phyloP scores from a whole-genome alignment of 352 stramenopile genomes.

The Phytophthora meadii region DNA sequence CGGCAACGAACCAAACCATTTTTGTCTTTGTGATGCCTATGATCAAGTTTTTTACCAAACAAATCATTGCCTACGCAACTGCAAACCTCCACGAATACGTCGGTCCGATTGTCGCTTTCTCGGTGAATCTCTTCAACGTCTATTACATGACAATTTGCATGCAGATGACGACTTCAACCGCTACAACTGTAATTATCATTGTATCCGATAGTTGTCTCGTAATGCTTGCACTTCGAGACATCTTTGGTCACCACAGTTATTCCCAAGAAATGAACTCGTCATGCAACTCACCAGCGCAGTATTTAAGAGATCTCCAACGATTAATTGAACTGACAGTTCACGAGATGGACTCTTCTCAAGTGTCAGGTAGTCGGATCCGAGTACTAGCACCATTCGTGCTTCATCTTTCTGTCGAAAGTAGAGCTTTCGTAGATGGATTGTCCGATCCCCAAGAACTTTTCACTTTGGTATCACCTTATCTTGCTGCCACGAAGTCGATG shows the following conservation, averaged over 20 bases:
- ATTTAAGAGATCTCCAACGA: not conserved
- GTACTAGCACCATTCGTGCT: not conserved
- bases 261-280: not conserved
- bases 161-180: not conserved
- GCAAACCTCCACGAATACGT: constrained; percentile 1
- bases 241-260: not conserved
- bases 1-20: not conserved
- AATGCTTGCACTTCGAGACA: not conserved
- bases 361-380: not conserved
- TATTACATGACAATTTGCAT: constrained; percentile 2
- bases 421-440: not conserved
- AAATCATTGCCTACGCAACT: not conserved
- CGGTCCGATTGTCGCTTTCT: not conserved
- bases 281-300: not conserved
- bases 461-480: not conserved
- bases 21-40: constrained; percentile 3
- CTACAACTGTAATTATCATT: constrained; percentile 1
- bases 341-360: not conserved
- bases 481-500: not conserved
- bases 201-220: not conserved
- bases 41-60: constrained; percentile 1
- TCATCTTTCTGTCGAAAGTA: not conserved
- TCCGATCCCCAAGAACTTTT: not conserved
- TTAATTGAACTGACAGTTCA: not conserved
- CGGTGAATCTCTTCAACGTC: constrained; percentile 1